Evolutionary conservation across 768 basidiomycete genomes (phyloP).

Genomic region (Inosperma sp.): DNA sequence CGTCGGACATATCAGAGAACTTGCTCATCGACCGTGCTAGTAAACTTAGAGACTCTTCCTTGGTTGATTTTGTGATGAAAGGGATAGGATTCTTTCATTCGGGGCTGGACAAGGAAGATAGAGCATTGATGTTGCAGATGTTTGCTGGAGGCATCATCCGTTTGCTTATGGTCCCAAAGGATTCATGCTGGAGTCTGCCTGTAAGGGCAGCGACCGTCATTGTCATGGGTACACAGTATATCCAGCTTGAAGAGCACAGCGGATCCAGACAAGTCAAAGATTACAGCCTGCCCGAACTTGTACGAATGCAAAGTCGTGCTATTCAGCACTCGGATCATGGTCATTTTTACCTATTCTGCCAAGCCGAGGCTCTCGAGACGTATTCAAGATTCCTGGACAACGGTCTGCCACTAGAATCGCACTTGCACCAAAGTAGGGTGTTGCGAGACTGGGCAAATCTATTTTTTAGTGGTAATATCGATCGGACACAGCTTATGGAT

Average conservation of each 20-base stretch:
- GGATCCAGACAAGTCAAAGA: slow-evolving; percentile 68
- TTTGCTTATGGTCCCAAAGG: slow-evolving; percentile 77
- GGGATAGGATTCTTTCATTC: slow-evolving; percentile 87
- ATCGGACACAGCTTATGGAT: slow-evolving; percentile 70
- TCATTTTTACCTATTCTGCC: slow-evolving; percentile 84
- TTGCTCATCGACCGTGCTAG: slow-evolving; percentile 55
- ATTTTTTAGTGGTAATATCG: slow-evolving; percentile 13
- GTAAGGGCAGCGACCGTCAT: slow-evolving; percentile 77
- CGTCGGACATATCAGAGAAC: slow-evolving; percentile 43
- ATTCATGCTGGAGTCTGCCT: slow-evolving; percentile 87
- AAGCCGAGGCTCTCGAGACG: slow-evolving; percentile 76
- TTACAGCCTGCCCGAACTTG: slow-evolving; percentile 76
- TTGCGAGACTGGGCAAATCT: slow-evolving; percentile 34
- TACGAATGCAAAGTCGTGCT: slow-evolving; percentile 89
- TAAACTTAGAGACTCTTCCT: slow-evolving; percentile 54
- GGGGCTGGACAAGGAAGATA: slow-evolving; percentile 64
- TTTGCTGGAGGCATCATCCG: slow-evolving; percentile 77
- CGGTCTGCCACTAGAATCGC: slow-evolving; percentile 87
- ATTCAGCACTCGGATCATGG: slow-evolving; percentile 58
- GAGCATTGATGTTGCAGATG: slow-evolving; percentile 69
- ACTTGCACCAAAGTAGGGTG: slow-evolving; percentile 48
- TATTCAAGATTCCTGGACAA: slow-evolving; percentile 81
- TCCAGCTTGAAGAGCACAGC: slow-evolving; percentile 43
- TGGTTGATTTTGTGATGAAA: slow-evolving; percentile 71
- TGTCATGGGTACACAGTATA: slow-evolving; percentile 90